Base-by-base conservation (phyloP, 2,329 filamentous ascomycete species). In the Phialocephala sp. region DNA sequence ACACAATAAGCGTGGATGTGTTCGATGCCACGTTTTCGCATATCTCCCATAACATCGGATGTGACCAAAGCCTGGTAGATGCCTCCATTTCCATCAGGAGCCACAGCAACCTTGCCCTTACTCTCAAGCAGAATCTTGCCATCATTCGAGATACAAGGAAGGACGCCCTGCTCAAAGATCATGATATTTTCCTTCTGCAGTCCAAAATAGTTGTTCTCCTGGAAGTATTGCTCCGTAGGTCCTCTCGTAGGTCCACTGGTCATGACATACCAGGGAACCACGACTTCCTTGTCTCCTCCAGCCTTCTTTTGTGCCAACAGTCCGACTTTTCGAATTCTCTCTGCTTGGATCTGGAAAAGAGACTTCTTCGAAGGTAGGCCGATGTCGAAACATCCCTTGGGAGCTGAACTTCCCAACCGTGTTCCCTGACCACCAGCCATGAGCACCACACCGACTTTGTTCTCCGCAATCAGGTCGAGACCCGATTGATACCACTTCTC, bases 201-300 rank as follows among this genome's bases (percentile, higher is more conserved):
- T 6, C 95, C 95, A 78, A 99, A 99, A 84, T 93, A 98, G 65
- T 87, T 87, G 83, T 98, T 85, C 79, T 97, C 85, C 77, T 91
- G 82, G 80, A 99, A 98, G 83, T 95, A 99, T 68, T 91, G 84
- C 83, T 97, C 91, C n/a, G 95, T 99, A 47, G 94, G 92, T 68
- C 88, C 88, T 72, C 94, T 88, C 8, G 95, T 99, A 55, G 95
- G 95, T 4, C 95, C 95, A 75, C 93, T 97, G 74, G 95, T 99
- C 95, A 99, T 99, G 79, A 99, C 93, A 81, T 99, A 99, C 95
- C 95, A 99, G 14, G 95, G 95, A 50, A 98, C 89, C 37, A 90
- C 83, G 52, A 88, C 87, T 62, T 82, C 83, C 63, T 82, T 83
- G 58, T 82, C 82, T 67, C 81, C 82, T 57, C 75, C 77, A 71